Evolutionary conservation across 352 stramenopile species (phyloP).

Genomic region (Globisporangium megalacanthum): DNA sequence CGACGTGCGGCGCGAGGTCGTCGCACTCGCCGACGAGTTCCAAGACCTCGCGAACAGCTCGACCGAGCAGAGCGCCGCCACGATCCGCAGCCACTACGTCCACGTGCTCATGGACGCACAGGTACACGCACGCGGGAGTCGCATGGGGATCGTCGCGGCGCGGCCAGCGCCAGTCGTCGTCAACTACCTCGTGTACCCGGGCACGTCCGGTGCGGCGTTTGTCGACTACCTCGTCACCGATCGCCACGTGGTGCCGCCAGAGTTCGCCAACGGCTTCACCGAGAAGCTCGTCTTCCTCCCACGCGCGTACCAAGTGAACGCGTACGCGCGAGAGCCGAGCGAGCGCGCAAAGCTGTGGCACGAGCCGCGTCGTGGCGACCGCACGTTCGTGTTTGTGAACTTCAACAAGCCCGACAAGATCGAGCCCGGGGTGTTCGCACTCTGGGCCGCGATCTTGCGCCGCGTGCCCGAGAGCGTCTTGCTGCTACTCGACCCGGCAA

Average conservation of each 20-base stretch:
- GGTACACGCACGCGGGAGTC: conserved; percentile 56
- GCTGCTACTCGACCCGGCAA: conserved; percentile 45
- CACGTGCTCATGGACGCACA: conserved; percentile 82
- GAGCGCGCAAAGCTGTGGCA: conserved; percentile 21
- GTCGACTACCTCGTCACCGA: conserved; percentile 78
- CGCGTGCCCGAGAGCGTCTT: conserved; percentile 51
- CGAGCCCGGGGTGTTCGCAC: conserved; percentile 49
- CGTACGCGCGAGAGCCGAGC: conserved; percentile 29
- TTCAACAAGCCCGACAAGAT: conserved; percentile 90
- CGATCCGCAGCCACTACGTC: conserved; percentile 27
- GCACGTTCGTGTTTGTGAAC: conserved; percentile 65
- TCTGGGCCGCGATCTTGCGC: conserved; percentile 69
- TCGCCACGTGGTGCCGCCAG: conserved; percentile 36
- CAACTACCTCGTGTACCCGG: conserved; percentile 82
- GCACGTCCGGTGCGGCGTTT: conserved; percentile 65
- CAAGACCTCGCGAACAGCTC: conserved; percentile 37
- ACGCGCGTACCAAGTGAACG: conserved; percentile 80
- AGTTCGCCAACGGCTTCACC: conserved; percentile 36
- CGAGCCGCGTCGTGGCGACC: conserved; percentile 3
- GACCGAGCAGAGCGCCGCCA: conserved; percentile 28
- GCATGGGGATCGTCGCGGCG: conserved; percentile 43
- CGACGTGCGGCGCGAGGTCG: conserved; percentile 24
- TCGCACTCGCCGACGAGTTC: conserved; percentile 42
- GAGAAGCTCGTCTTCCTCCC: conserved; percentile 74
- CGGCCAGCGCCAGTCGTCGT: conserved; percentile 60